phyloP scores from a whole-genome alignment of 306 rosid species.

The Glycyrrhiza uralensis region DNA sequence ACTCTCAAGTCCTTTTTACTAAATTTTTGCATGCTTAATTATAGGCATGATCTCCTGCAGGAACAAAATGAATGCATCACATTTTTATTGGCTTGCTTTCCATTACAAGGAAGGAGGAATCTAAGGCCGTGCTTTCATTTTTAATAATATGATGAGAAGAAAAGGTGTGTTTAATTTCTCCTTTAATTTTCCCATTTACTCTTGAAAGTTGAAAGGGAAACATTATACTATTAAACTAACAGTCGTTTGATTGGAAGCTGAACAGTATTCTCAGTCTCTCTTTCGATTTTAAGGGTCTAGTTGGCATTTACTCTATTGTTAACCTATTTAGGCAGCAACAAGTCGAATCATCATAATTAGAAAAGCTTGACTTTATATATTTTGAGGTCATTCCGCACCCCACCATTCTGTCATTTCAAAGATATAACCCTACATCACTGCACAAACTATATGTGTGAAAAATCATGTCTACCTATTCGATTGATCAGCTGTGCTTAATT shows the following conservation, averaged over 20 bases:
- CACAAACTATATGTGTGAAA: neutral
- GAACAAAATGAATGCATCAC: slow-evolving; percentile 16
- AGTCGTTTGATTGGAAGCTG: neutral
- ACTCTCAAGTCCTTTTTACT: neutral
- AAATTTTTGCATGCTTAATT: neutral
- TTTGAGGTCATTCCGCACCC: neutral
- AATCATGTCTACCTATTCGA: neutral
- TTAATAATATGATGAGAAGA: neutral
- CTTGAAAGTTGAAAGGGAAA: neutral
- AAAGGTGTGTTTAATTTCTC: neutral
- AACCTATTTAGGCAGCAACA: neutral
- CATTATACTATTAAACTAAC: neutral
- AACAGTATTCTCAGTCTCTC: neutral
- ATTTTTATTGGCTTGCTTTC: slow-evolving; percentile 16
- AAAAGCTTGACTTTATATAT: neutral
- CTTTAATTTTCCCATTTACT: neutral
- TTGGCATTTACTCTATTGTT: neutral
- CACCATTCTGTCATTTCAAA: neutral
- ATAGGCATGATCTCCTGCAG: too few species aligned
- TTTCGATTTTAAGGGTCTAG: neutral
- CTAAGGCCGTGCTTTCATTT: neutral
- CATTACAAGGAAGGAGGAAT: neutral
- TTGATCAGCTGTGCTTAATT: neutral
- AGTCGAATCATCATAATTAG: neutral
- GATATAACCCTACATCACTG: neutral